phyloP scores from a whole-genome alignment of 176 grass and related monocot genomes.

The Lolium perenne region DNA sequence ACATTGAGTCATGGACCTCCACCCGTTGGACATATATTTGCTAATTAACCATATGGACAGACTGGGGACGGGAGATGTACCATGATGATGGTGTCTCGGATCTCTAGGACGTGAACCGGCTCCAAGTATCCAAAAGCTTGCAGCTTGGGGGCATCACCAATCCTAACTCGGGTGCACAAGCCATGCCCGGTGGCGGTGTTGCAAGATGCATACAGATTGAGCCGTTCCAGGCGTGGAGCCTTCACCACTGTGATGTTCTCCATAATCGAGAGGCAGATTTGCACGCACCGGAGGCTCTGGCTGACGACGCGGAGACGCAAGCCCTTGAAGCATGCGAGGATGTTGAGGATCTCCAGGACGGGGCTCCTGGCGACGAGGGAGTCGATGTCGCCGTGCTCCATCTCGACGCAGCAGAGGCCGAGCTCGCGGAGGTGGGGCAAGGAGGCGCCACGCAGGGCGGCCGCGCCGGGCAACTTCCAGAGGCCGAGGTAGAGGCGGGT shows the following conservation, averaged over 20 bases:
- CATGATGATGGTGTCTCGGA: conserved; percentile 13
- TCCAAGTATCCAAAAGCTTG: background rate
- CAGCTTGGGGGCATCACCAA: conserved; percentile 37
- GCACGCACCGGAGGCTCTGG: conserved; percentile 15
- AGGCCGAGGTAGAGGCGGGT: conserved; percentile 8
- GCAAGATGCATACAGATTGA: background rate
- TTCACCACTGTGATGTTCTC: background rate
- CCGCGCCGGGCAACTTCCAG: background rate
- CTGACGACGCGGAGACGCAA: background rate
- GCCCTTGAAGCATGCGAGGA: background rate
- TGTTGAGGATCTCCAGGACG: background rate
- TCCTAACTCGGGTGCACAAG: background rate
- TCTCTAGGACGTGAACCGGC: background rate
- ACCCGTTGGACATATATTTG: background rate
- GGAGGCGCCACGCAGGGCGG: conserved; percentile 6
- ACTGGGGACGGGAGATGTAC: background rate
- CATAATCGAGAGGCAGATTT: background rate
- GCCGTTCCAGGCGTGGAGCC: conserved; percentile 15
- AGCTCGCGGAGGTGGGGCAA: conserved; percentile 6
- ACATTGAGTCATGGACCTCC: background rate
- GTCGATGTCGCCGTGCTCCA: background rate
- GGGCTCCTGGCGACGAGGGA: conserved; percentile 13
- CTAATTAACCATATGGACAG: background rate
- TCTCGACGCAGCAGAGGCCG: background rate
- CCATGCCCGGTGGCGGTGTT: background rate